A percentile compares a stretch with the other conserved stretches of the same genome.
Evolutionary conservation across 2,329 filamentous ascomycete genomes (phyloP).

Genomic region (Neurospora sp.): DNA sequence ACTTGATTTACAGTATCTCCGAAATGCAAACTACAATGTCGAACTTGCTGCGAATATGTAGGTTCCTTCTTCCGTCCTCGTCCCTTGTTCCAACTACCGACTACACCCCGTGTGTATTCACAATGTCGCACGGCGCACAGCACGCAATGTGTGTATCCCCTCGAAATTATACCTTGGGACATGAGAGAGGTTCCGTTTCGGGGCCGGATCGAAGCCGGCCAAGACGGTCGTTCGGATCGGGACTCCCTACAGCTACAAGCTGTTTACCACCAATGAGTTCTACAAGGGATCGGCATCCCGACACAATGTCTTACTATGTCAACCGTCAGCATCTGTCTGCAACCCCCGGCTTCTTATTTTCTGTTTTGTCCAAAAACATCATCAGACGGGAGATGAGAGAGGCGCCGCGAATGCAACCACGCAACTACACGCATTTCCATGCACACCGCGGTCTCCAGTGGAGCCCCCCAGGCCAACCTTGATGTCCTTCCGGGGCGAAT

Average conservation of each 20-base stretch:
- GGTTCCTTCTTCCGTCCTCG: slow-evolving; percentile 27
- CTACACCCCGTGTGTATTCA: slow-evolving; percentile 1
- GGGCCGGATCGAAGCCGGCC: background rate
- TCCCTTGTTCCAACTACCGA: slow-evolving; percentile 6
- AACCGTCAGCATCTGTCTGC: background rate
- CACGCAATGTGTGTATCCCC: background rate
- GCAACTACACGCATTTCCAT: background rate
- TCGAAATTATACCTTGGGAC: background rate
- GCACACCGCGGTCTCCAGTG: background rate
- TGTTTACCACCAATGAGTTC: slow-evolving; percentile 8
- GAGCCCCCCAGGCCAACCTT: background rate
- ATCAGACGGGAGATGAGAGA: background rate
- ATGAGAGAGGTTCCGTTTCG: background rate
- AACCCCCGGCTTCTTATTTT: background rate
- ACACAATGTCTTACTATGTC: slow-evolving; percentile 17
- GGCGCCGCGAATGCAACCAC: background rate
- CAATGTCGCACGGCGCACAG: background rate
- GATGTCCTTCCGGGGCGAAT: background rate
- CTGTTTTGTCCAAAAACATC: background rate
- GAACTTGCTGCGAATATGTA: slow-evolving; percentile 48
- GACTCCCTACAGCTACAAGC: background rate
- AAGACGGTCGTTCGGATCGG: background rate
- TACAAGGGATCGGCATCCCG: slow-evolving; percentile 18
- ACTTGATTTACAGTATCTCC: slow-evolving; percentile 33
- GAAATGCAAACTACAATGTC: slow-evolving; percentile 38